Evolutionary conservation across 2,329 filamentous ascomycete genomes (phyloP), one percentile per base, ranked within the genome.

Genomic region (Talaromyces rugulosus): DNA sequence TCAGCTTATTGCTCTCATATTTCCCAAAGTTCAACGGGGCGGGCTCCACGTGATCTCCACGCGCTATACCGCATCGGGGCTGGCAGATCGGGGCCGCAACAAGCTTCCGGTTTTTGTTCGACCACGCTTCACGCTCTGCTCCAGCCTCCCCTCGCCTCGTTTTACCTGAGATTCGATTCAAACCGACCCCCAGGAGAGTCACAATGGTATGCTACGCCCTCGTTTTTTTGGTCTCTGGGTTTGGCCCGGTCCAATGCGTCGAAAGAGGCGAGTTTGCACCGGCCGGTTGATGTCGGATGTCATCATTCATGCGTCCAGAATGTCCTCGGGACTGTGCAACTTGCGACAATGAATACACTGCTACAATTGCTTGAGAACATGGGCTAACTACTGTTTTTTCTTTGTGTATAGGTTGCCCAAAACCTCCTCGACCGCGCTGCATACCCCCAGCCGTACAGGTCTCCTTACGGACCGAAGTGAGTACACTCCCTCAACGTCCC

Each of bases 71-170:
- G 9, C 33, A 62, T 59, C 7, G 34, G 61, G 60, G 44, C 53
- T 62, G 51, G 60, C 30, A 4, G 9, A 5, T 34, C 60, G 31
- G 36, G 50, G 42, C 60, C 60, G 60, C 55, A 55, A 61, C 53
- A 56, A 50, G 36, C 56, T 62, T 59, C 61, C 61, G 61, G 61
- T 62, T 62, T 62, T 62, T 54, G 61, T 62, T 62, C 61, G 61
- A 58, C 50, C 27, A 51, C 57, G 31, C 28, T 51, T 51, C 34
- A 54, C 23, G 31, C n/a, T 50, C 30, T 47, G 44, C 31, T 18
- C 23, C 27, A 58, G n/a, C 16, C 56, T 36, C 40, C 5, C 28
- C 51, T 40, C 56, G 6, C 47, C 42, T 44, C 56, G 58, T 40
- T 51, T 34, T 40, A 52, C 33, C 28, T 55, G 54, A 40, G 33